A percentile compares a stretch with the other conserved stretches of the same genome.
These are phyloP conservation scores for Colletotrichum brevisporum DNA, from an alignment of 2,329 filamentous ascomycete species.

Conservation along the genomic window DNA sequence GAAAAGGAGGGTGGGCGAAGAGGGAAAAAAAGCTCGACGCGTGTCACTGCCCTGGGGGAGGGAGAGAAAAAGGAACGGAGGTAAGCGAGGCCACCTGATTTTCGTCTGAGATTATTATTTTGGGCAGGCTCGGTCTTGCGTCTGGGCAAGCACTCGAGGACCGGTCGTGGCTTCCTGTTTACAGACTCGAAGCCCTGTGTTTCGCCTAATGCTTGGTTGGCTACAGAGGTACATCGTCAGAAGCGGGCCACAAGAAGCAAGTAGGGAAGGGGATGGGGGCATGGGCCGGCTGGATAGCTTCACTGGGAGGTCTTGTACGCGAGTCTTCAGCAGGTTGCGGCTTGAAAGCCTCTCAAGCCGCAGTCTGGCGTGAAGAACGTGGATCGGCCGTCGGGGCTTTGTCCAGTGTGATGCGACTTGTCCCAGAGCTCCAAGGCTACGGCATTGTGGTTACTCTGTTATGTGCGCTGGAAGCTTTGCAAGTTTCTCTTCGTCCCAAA, in stretches of 20 bases:
- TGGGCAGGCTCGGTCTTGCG: slow-evolving; percentile 33
- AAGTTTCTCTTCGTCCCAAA: background rate
- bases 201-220: slow-evolving; percentile 18
- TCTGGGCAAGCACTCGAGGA: slow-evolving; percentile 22
- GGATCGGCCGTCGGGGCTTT: slow-evolving; percentile 23
- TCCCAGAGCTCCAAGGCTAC: background rate
- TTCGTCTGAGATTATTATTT: slow-evolving; percentile 9
- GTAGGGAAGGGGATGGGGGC: slow-evolving; percentile 11
- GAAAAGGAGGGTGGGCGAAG: background rate
- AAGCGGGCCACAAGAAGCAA: background rate
- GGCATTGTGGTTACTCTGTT: slow-evolving; percentile 9
- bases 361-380: background rate
- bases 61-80: background rate
- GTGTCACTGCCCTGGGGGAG: slow-evolving; percentile 8
- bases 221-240: background rate
- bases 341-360: slow-evolving; percentile 11
- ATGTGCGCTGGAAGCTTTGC: background rate
- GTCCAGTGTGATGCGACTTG: slow-evolving; percentile 24
- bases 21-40: slow-evolving; percentile 3
- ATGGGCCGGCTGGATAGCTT: no score
- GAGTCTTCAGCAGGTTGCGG: slow-evolving; percentile 14
- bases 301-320: slow-evolving; percentile 10
- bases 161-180: slow-evolving; percentile 37
- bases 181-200: slow-evolving; percentile 20
- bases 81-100: slow-evolving; percentile 5